Evolutionary conservation across 495 filamentous ascomycete genomes (phyloP).

Genomic region (Lindgomyces ingoldianus): DNA sequence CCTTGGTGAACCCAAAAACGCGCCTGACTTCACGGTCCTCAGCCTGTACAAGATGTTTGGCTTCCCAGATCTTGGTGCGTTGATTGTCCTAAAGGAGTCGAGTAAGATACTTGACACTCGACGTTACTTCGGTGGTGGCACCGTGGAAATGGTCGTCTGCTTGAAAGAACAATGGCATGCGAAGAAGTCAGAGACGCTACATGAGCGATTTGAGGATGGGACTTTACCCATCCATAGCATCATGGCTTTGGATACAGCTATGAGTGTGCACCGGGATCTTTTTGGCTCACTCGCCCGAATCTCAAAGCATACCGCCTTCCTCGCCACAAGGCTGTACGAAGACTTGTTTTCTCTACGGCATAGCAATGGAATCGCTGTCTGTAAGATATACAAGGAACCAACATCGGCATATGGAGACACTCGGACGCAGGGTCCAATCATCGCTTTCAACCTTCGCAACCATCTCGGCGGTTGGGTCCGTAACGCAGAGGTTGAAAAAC

Average conservation of each 20-base stretch:
- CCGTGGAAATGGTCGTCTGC: conserved; percentile 77
- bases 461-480: conserved; percentile 70
- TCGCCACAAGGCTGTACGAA: conserved; percentile 61
- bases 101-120: conserved; percentile 62
- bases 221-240: conserved; percentile 89
- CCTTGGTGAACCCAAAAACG: conserved; percentile 58
- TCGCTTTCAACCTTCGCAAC: conserved; percentile 80
- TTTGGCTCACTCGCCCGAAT: conserved; percentile 71
- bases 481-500: conserved; percentile 79
- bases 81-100: conserved; percentile 78
- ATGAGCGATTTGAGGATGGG: conserved; percentile 85
- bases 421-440: conserved; percentile 67
- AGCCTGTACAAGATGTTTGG: conserved; percentile 98
- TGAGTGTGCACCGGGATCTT: conserved; percentile 66
- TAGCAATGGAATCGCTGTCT: conserved; percentile 65
- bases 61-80: conserved; percentile 85
- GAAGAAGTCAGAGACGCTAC: conserved; percentile 67
- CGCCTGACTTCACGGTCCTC: conserved; percentile 84
- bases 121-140: conserved; percentile 91
- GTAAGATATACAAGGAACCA: conserved; percentile 61
- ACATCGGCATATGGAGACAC: conserved; percentile 46
- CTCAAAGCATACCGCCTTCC: conserved; percentile 69
- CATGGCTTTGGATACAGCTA: conserved; percentile 71
- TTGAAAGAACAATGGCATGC: conserved; percentile 71
- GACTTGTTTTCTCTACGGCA: conserved; percentile 64